Base-by-base conservation (phyloP, 129 eudicot genomes). In the Mikania micrantha region DNA sequence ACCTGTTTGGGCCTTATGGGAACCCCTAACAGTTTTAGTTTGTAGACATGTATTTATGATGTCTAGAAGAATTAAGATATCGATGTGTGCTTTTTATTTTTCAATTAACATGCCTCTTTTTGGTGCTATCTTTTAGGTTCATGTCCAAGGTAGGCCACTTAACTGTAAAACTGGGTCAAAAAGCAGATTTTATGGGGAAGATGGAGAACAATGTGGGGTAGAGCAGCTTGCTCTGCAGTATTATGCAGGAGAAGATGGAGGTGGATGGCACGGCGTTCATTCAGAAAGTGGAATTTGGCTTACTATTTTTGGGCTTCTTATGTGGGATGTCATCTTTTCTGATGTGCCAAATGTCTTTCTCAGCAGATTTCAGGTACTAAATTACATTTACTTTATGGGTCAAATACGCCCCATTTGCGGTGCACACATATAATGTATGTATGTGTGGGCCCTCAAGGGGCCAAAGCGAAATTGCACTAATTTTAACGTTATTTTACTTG, bases 201-300 rank as follows among this genome's bases (percentile, higher is more conserved):
- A 92, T 80, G 98, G 95, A 48, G 95, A 88, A 64, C 98, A 82
- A 65, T 88, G 95, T 76, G 98, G 98, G 67, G 98, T 92, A 3
- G 98, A 92, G 79, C 70, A 92, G 74, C 91, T 92, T 60, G 98
- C 98, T 5, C 65, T 92, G 20, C 91, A 92, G 74, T 88, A 88
- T 75, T 92, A 92, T 79, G 98, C 95, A 15, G 88, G 91, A 71
- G 91, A 92, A 74, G 91, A 85, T 34, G 98, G 89, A n/a, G 96
- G 98, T 68, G 80, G 79, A 40, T 92, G 98, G 98, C 85, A 88
- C 45, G 96, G 96, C 66, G 84, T 92, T 61, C 98, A 92, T 77
- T 73, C 98, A 22, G 98, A 92, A 77, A 86, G 92, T 58, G 98
- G 98, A 36, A 82, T 92, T 68, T 92, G 98, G 98, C 69, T 85